A percentile compares a stretch with the other conserved stretches of the same genome.
These are phyloP conservation scores for Alloteropsis angusta DNA, from an alignment of 202 grass and related monocot genomes.

Conservation along the genomic window DNA sequence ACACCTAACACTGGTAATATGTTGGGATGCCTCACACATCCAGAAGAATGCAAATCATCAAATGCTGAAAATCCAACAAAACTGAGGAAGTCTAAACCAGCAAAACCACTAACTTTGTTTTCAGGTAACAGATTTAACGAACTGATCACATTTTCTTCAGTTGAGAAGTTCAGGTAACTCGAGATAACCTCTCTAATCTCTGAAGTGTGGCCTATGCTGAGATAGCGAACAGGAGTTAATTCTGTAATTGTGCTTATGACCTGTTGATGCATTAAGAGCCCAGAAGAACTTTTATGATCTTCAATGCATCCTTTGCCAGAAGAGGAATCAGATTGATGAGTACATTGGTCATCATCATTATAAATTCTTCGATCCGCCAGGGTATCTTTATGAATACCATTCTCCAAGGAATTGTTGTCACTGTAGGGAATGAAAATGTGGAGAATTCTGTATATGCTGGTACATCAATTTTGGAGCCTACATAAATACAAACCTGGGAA, in stretches of 20 bases:
- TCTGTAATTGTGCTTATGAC: slow-evolving; percentile 33
- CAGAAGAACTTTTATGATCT: slow-evolving; percentile 24
- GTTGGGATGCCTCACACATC: slow-evolving; percentile 68
- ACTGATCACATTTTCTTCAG: slow-evolving; percentile 63
- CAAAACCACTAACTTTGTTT: slow-evolving; percentile 46
- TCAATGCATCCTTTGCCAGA: slow-evolving; percentile 15
- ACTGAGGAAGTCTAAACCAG: slow-evolving; percentile 65
- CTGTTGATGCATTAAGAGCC: slow-evolving; percentile 11
- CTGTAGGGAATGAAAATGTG: slow-evolving; percentile 15
- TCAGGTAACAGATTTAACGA: slow-evolving; percentile 59
- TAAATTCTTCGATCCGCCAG: slow-evolving; percentile 4
- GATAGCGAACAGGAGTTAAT: slow-evolving; percentile 53
- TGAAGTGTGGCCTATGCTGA: slow-evolving; percentile 35
- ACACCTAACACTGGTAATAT: slow-evolving; percentile 70
- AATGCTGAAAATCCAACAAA: slow-evolving; percentile 70
- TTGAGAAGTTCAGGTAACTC: slow-evolving; percentile 39
- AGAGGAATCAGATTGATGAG: slow-evolving; percentile 19
- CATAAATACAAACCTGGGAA: slow-evolving; percentile 14
- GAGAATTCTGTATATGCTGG: background rate
- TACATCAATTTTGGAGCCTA: slow-evolving; percentile 5
- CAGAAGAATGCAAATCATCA: slow-evolving; percentile 40
- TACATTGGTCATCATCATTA: slow-evolving; percentile 12
- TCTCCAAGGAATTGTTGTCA: slow-evolving; percentile 28
- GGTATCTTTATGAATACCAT: slow-evolving; percentile 13
- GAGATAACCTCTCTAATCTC: slow-evolving; percentile 52